Conservation (phyloP, 2,329 filamentous ascomycete species). For the Pochonia chlamydosporia region DNA sequence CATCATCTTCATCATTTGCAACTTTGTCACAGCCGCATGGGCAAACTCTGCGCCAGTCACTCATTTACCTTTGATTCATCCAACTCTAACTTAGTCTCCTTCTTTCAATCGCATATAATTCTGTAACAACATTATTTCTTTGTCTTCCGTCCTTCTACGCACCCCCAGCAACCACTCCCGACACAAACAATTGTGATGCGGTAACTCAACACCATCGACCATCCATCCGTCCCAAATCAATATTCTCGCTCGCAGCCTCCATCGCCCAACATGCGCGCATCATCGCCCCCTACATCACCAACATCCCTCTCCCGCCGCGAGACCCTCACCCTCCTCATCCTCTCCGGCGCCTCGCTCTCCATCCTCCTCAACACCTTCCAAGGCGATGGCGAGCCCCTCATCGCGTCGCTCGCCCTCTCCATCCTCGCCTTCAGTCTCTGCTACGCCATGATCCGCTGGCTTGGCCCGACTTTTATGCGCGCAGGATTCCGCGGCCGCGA, state of each 20-base stretch:
- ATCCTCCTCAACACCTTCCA: slow-evolving; percentile 77
- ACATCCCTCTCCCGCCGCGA: slow-evolving; percentile 45
- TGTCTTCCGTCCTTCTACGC: no score
- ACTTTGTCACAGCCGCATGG: neutral
- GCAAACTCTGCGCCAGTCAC: no score
- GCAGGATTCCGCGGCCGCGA: slow-evolving; percentile 88
- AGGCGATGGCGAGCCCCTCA: slow-evolving; percentile 80
- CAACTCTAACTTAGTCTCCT: no score
- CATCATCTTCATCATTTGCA: neutral
- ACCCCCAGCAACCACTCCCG: no score
- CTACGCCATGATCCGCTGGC: slow-evolving; percentile 88
- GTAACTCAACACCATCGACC: neutral
- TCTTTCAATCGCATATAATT: no score
- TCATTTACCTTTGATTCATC: no score
- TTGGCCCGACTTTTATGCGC: slow-evolving; percentile 81
- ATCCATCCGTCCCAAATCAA: neutral
- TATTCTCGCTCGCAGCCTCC: neutral
- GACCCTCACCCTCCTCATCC: slow-evolving; percentile 49
- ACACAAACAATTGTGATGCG: no score
- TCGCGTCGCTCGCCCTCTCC: slow-evolving; percentile 83
- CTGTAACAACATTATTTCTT: no score
- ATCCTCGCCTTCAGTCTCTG: slow-evolving; percentile 74
- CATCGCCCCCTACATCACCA: slow-evolving; percentile 20
- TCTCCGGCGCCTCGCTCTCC: slow-evolving; percentile 64
- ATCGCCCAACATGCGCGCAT: slow-evolving; percentile 4